Base-by-base conservation (phyloP, 352 stramenopile genomes). In the Sclerospora graminicola region DNA sequence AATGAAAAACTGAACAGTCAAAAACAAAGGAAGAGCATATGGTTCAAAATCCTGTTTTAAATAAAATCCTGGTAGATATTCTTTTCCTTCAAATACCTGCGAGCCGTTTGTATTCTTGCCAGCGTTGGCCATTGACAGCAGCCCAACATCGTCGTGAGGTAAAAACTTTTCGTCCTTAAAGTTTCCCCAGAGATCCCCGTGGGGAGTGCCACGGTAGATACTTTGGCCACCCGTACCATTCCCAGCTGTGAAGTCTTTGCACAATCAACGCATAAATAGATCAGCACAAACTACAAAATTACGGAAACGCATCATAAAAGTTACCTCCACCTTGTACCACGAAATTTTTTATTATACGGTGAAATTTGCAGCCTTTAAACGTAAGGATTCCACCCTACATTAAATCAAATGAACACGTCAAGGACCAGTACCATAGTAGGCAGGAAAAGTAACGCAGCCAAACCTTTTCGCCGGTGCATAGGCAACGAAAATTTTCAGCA, bases 401-500 rank as follows among this genome's bases (percentile, higher is more conserved):
- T 20, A 6, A 21, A 14, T 14, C 13, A 16, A 26, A 41, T 8
- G 15, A 38, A 18, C 16, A 33, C 5, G 41, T 45, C 29, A 45
- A 21, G n/a, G 19, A 20, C 16, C 6, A 29, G 28, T 21, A n/a
- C 9, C 36, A 48, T 13, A 39, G 4, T 42, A 41, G 2, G 27
- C 30, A 21, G 3, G 20, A 14, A 27, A 44, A 13, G 34, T n/a
- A 13, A 15, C 42, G 0, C 0, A 14, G 14, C 8, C 51, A n/a
- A 29, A 84, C 74, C 65, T 88, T 88, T 51, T 88, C 75, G 7
- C 75, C 75, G 11, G 75, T 88, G 47, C 75, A 88, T 20, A 87
- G 49, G 21, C 66, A 84, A 10, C 75, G 76, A 59, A 98, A 98
- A 59, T 98, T 98, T 53, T 98, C 91, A 11, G 89, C 92, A 34